Base-by-base conservation (phyloP, 768 basidiomycete genomes). In the Mycena haematopus region DNA sequence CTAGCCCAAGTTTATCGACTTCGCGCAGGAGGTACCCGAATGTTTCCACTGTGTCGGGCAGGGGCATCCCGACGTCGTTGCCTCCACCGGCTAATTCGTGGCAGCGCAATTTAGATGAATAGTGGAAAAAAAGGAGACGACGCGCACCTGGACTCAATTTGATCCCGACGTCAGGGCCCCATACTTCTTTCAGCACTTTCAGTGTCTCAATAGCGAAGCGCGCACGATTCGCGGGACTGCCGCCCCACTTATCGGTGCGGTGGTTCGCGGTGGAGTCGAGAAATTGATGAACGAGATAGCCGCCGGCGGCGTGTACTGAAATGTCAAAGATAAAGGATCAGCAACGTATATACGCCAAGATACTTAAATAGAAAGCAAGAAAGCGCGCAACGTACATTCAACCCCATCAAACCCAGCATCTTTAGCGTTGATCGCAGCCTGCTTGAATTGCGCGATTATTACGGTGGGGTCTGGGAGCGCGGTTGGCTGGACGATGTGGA, bases 301-400 rank as follows among this genome's bases (percentile, higher is more conserved):
- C 82, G 58, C 78, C 78, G 3, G 80, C 80, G 19, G 77, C 76
- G 57, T 80, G 79, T 65, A 86, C 71, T 82, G 38, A n/a, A n/a
- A 42, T 7, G 40, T 6, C 1, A n/a, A 7, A 7, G 40, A 10
- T n/a, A 42, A 42, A 8, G 17, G n/a, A n/a, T n/a, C n/a, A n/a
- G n/a, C n/a, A n/a, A n/a, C n/a, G n/a, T n/a, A n/a, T n/a, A n/a
- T n/a, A n/a, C n/a, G n/a, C 17, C 14, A 19, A n/a, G 40, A n/a
- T n/a, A n/a, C n/a, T n/a, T n/a, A n/a, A n/a, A n/a, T n/a, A 38
- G n/a, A 19, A n/a, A 10, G 19, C 6, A 42, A 55, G 3, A 42
- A 55, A 33, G 22, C 29, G 2, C 3, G 21, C 27, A 11, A 60
- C 76, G 59, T 69, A 82, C 81, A 58, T 71, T 86, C 84, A 27